phyloP scores from a whole-genome alignment of 2,329 filamentous ascomycete genomes.

The Calonectria hawksworthii region DNA sequence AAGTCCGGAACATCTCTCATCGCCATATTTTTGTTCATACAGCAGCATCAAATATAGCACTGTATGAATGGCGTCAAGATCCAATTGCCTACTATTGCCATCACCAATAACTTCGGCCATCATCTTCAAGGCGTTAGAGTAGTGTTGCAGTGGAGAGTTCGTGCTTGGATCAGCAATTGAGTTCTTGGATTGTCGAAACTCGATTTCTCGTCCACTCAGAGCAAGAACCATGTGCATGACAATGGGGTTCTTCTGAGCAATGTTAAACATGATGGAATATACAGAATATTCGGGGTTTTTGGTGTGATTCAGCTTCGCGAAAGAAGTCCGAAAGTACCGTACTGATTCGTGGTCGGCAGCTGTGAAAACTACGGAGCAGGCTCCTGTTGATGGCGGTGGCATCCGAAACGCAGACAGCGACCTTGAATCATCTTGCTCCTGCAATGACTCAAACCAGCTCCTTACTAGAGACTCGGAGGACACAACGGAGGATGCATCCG shows the following conservation, averaged over 20 bases:
- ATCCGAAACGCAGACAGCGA: slow-evolving; percentile 9
- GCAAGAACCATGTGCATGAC: slow-evolving; percentile 55
- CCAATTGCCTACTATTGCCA: slow-evolving; percentile 35
- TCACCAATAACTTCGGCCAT: slow-evolving; percentile 48
- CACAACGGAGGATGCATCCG: neutral
- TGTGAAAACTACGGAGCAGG: slow-evolving; percentile 43
- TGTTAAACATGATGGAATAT: slow-evolving; percentile 52
- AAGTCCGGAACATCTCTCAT: slow-evolving; percentile 47
- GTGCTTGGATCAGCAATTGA: slow-evolving; percentile 7
- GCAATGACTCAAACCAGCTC: slow-evolving; percentile 1
- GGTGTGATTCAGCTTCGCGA: slow-evolving; percentile 52
- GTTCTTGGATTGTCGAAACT: slow-evolving; percentile 40
- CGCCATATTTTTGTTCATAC: slow-evolving; percentile 56
- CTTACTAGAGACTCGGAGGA: slow-evolving; percentile 3
- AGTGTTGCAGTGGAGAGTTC: slow-evolving; percentile 45
- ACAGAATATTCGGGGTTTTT: slow-evolving; percentile 53
- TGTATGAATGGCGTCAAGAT: slow-evolving; percentile 49
- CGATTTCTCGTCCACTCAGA: slow-evolving; percentile 49
- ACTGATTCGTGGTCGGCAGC: slow-evolving; percentile 52
- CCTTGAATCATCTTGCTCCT: neutral
- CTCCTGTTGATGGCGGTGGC: slow-evolving; percentile 22
- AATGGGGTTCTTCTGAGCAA: slow-evolving; percentile 50
- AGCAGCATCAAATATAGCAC: slow-evolving; percentile 53
- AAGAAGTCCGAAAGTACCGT: slow-evolving; percentile 52
- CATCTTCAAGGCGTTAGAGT: slow-evolving; percentile 48